Evolutionary conservation across 192 early-diverging fungal species (phyloP).

Genomic region (Entomortierella chlamydospora): DNA sequence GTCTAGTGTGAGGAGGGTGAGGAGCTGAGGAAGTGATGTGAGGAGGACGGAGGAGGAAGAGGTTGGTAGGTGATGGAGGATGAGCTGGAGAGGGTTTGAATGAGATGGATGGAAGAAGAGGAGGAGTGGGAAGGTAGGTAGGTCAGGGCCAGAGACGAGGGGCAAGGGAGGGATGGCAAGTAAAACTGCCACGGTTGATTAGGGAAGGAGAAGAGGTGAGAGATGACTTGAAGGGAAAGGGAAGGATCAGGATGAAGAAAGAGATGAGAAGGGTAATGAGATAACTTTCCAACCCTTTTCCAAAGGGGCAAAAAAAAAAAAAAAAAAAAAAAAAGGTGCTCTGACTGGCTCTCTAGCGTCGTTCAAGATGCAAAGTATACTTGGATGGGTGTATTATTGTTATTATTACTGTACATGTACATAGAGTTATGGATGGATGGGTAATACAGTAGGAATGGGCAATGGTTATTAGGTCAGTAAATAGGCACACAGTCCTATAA

Average conservation of each 20-base stretch:
- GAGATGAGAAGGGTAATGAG: not conserved
- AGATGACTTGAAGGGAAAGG: not conserved
- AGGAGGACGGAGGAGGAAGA: not conserved
- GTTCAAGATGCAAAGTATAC: too few species aligned
- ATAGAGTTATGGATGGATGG: too few species aligned
- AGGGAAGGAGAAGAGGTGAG: not conserved
- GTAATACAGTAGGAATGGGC: too few species aligned
- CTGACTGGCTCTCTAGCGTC: too few species aligned
- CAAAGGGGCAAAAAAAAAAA: too few species aligned
- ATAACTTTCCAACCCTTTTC: too few species aligned
- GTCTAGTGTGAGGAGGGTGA: not conserved
- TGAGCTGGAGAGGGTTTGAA: not conserved
- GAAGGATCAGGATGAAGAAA: not conserved
- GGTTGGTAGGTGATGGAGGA: not conserved
- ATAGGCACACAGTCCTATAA: too few species aligned
- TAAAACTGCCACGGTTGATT: slow-evolving; percentile 21
- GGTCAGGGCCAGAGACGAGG: not conserved
- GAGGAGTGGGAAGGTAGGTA: not conserved
- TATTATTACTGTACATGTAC: too few species aligned
- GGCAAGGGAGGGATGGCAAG: slow-evolving; percentile 44
- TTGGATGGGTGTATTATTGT: too few species aligned
- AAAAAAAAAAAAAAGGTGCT: too few species aligned
- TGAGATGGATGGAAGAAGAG: not conserved
- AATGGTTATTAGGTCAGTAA: too few species aligned
- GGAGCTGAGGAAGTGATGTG: not conserved